Base-by-base conservation (phyloP, 331 rosid species). In the Rosa hybrid region DNA sequence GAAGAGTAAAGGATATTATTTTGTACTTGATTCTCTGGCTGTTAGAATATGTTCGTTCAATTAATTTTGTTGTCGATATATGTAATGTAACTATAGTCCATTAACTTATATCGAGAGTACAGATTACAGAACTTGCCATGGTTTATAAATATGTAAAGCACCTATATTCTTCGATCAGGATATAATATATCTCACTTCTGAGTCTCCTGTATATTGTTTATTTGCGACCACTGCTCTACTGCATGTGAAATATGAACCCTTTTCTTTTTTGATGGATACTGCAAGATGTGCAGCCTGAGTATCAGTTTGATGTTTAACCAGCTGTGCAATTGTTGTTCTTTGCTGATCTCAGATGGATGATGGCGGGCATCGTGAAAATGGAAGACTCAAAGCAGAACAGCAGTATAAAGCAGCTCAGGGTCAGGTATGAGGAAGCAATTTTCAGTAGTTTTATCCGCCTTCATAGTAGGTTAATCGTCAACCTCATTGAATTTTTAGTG, bases 401-500 rank as follows among this genome's bases (percentile, higher is more conserved):
- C 98, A 88, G 50, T 92, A 87, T 78, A 94, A 94, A 89, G 20
- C 94, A 69, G 88, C 97, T 65, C 97, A 94, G 86, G 92, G 96
- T 59, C 98, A 92, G 98, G 98, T 94, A 87, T 73, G 2, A n/a
- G 48, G 69, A 78, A 68, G 49, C 49, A 73, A 53, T 34, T 34
- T 34, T 34, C 4, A 34, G 3, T 34, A 34, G 39, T 34, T 34
- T 34, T 34, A 34, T 34, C 39, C 4, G 39, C 39, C 39, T 34
- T 34, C 4, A 34, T 34, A 34, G 39, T 34, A 34, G 39, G 39
- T 34, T 34, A 34, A 34, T 34, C 39, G 39, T 34, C 39, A 34
- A 34, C 0, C 39, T 34, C 39, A 3, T 34, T 34, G 39, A 34
- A 34, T 34, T 34, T 34, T 34, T 34, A 34, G 39, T 3, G 39